Percentiles rank a stretch among this genome's conserved stretches.
These are phyloP conservation scores for Coemansia brasiliensis DNA, from an alignment of 192 early-diverging fungal genomes.

Conservation along the genomic window DNA sequence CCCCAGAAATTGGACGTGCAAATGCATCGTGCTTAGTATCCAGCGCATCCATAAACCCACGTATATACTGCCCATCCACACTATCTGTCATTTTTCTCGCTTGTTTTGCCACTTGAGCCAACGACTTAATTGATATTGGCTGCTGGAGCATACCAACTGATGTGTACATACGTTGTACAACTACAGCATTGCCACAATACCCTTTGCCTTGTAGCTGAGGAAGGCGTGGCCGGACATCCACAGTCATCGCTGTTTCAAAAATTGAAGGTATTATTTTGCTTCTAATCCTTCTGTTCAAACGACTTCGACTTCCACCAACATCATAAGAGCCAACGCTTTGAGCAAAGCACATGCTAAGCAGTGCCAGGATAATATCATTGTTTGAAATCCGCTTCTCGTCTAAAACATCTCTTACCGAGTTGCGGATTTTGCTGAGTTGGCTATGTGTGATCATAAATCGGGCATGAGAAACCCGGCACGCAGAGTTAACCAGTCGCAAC, in stretches of 20 bases:
- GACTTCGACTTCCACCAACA: not conserved
- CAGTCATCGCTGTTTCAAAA: not conserved
- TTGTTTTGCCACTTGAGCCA: not conserved
- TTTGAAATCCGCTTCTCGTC: slow-evolving; percentile 5
- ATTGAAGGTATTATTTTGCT: not conserved
- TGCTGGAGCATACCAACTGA: not conserved
- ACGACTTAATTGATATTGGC: not conserved
- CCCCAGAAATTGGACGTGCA: not conserved
- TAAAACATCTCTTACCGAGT: not conserved
- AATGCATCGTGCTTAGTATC: not conserved
- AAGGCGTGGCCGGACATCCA: not conserved
- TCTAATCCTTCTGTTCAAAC: not conserved
- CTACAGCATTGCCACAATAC: not conserved
- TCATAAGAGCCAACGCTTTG: not conserved
- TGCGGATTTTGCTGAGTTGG: not conserved
- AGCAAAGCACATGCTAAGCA: slow-evolving; percentile 4
- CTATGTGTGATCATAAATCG: not conserved
- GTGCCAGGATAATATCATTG: slow-evolving; percentile 16
- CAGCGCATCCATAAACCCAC: not conserved
- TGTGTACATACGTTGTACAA: not conserved
- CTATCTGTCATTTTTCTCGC: not conserved
- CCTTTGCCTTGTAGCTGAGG: not conserved
- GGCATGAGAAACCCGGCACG: too few species aligned
- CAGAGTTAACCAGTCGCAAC: too few species aligned
- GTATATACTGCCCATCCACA: not conserved